Evolutionary conservation across 345 rosid genomes (phyloP).

Genomic region (Brassica carinata): DNA sequence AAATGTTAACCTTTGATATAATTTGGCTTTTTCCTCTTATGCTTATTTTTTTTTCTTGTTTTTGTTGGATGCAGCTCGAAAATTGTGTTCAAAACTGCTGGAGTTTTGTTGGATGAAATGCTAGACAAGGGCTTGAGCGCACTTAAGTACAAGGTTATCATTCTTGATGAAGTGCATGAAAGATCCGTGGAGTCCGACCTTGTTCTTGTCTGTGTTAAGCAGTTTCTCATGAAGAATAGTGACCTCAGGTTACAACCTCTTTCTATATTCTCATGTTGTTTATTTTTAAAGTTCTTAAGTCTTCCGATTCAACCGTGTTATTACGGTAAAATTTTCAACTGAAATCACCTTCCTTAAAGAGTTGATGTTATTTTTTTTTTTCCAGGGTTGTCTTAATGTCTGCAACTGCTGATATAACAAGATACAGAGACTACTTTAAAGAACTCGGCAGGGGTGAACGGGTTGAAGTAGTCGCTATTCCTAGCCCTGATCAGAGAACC

Average conservation of each 20-base stretch:
- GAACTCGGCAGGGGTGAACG: constrained; percentile 88
- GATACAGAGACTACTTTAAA: constrained; percentile 83
- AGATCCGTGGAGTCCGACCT: constrained; percentile 96
- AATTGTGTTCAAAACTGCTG: constrained; percentile 93
- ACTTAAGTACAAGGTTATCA: constrained; percentile 82
- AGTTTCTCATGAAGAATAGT: constrained; percentile 71
- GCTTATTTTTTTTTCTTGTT: not conserved
- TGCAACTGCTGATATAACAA: constrained; percentile 88
- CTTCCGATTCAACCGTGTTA: not conserved
- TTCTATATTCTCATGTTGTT: not conserved
- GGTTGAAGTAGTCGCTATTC: constrained; percentile 90
- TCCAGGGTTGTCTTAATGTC: constrained; percentile 95
- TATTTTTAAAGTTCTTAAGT: not conserved
- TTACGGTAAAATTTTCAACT: not conserved
- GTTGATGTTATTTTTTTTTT: constrained; percentile 7
- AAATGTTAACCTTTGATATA: not conserved
- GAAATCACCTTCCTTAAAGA: not conserved
- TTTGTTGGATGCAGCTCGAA: constrained; percentile 59
- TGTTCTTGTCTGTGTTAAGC: constrained; percentile 87
- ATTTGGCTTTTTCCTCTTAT: constrained; percentile 3
- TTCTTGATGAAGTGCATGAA: constrained; percentile 99
- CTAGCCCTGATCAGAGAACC: constrained; percentile 59
- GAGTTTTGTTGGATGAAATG: constrained; percentile 92
- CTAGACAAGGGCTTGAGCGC: constrained; percentile 80
- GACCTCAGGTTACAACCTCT: constrained; percentile 61